Evolutionary conservation across 345 rosid species (phyloP).

Genomic region (Excoecaria agallocha): DNA sequence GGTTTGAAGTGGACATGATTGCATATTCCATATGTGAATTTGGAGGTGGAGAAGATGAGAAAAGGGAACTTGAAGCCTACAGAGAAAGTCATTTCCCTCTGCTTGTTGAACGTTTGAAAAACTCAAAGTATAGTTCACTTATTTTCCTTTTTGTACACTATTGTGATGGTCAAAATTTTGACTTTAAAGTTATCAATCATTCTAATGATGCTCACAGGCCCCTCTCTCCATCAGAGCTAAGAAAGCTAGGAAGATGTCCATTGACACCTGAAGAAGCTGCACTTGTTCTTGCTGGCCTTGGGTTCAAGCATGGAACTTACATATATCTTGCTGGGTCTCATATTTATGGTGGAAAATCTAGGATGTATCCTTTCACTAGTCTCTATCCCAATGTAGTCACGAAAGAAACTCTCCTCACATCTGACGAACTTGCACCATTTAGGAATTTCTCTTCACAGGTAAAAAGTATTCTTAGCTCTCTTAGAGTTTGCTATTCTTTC

Average conservation of each 20-base stretch:
- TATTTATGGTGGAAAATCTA: conserved; percentile 61
- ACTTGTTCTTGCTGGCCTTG: conserved; percentile 78
- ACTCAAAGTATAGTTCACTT: conserved; percentile 40
- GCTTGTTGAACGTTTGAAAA: conserved; percentile 60
- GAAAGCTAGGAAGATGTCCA: conserved; percentile 85
- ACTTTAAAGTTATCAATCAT: background rate
- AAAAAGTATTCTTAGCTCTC: conserved; percentile 13
- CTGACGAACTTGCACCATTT: conserved; percentile 73
- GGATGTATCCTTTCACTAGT: conserved; percentile 65
- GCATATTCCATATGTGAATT: conserved; percentile 90
- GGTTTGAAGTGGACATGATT: conserved; percentile 95
- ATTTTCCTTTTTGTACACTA: conserved; percentile 5
- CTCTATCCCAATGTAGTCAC: conserved; percentile 84
- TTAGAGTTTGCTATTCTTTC: background rate
- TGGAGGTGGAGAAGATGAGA: conserved; percentile 75
- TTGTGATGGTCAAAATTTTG: background rate
- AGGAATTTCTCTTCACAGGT: conserved; percentile 90
- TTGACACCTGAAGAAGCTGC: conserved; percentile 95
- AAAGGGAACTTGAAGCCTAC: conserved; percentile 71
- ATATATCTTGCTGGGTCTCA: conserved; percentile 81
- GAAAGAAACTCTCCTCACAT: conserved; percentile 81
- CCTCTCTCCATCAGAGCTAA: conserved; percentile 52
- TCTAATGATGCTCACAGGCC: conserved; percentile 36
- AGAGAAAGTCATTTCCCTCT: conserved; percentile 82
- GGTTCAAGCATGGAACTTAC: conserved; percentile 56